Evolutionary conservation across 257 asterid genomes (phyloP), one percentile per base, ranked within the genome.

Genomic region (Knoxia roxburghii): DNA sequence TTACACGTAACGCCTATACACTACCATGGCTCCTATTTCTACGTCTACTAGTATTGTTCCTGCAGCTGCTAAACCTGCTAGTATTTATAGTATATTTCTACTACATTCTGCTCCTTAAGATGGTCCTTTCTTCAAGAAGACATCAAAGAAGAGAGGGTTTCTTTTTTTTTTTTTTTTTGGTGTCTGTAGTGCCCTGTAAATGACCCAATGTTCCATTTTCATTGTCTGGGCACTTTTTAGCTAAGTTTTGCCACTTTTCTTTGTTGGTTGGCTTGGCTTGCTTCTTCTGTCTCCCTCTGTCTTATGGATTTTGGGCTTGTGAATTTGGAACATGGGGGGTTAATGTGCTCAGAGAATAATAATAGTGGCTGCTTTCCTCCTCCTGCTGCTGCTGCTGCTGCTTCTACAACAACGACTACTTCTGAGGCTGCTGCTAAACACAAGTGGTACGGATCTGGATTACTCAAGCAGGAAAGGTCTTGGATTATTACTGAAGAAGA

Each of bases 301-400:
- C 53, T 77, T 20, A 91, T 89, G 96, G 96, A 91, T 79, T 87
- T 87, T 74, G 94, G 83, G 32, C 77, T 70, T 37, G 81, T 86
- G 75, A 83, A 83, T n/a, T 75, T 87, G 65, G 98, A 87, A 53
- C 72, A 66, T 68, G 74, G 75, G 45, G 75, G 78, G 68, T 68
- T 79, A 62, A 61, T 77, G 69, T 61, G 60, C 67, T 75, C 86
- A 61, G 82, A 66, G 67, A 43, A 72, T 32, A 68, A 70, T 52
- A 64, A 72, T n/a, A n/a, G n/a, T n/a, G n/a, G n/a, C n/a, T n/a
- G n/a, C 49, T 50, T 71, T 37, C 26, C 76, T 58, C 9, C 51
- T 40, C 52, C 61, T 32, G 67, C 71, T 24, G 51, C 60, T 64
- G 78, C 53, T 23, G 43, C 65, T 5, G 57, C 63, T 12, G 67